Percentiles rank a stretch among this genome's conserved stretches.
These are phyloP conservation scores for Eutrema heterophyllum DNA, from an alignment of 345 rosid genomes.

Conservation along the genomic window DNA sequence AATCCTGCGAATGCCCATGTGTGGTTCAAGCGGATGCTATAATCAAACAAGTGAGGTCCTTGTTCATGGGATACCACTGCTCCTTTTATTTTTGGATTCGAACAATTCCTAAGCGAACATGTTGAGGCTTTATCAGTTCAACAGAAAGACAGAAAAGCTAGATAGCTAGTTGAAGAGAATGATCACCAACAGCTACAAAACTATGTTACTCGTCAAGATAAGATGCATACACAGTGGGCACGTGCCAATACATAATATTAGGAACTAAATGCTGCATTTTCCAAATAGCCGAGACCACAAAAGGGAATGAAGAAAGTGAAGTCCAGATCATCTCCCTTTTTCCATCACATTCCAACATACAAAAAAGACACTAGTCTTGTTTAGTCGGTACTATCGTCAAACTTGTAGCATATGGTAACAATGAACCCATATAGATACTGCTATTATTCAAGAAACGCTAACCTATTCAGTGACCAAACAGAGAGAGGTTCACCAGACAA, in stretches of 20 bases:
- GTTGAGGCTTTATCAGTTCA: conserved; percentile 18
- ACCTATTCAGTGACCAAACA: too few relatives aligned
- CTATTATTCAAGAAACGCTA: too few relatives aligned
- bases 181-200: conserved; percentile 1
- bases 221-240: background rate
- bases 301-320: background rate
- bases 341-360: too few relatives aligned
- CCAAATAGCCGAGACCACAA: background rate
- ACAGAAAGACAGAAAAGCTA: background rate
- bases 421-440: too few relatives aligned
- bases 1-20: conserved; percentile 97
- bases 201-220: background rate
- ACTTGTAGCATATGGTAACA: too few relatives aligned
- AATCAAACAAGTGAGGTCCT: conserved; percentile 84
- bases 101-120: conserved; percentile 63
- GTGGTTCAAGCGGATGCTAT: conserved; percentile 96
- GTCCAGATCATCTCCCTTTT: too few relatives aligned
- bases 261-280: conserved; percentile 3
- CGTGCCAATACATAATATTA: background rate
- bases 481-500: too few relatives aligned
- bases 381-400: too few relatives aligned
- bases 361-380: too few relatives aligned
- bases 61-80: conserved; percentile 82
- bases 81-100: conserved; percentile 86
- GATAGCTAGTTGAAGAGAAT: background rate